phyloP scores from a whole-genome alignment of 345 rosid genomes.

The Salix arbutifolia region DNA sequence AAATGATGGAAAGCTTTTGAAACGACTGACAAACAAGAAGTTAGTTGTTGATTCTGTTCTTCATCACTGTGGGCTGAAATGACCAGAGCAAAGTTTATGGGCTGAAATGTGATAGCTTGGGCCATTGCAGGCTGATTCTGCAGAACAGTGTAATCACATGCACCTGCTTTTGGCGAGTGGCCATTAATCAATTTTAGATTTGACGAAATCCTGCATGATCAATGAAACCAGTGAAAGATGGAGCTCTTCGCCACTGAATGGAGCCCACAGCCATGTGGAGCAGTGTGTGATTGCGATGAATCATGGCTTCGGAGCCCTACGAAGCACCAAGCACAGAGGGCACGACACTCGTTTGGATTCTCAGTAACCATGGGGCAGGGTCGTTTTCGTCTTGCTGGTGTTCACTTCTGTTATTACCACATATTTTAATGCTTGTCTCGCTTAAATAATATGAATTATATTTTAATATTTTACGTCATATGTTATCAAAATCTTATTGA shows the following conservation, averaged over 20 bases:
- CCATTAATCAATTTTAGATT: too few relatives aligned
- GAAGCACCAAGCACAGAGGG: neutral
- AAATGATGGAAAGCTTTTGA: too few relatives aligned
- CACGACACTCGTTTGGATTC: neutral
- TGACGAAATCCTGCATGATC: neutral
- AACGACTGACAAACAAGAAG: too few relatives aligned
- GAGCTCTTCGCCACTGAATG: neutral
- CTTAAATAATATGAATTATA: too few relatives aligned
- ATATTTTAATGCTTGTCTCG: neutral
- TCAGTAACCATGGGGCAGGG: neutral
- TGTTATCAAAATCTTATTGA: too few relatives aligned
- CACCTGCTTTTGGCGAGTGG: neutral
- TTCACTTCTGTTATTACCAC: neutral
- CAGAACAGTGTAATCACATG: neutral
- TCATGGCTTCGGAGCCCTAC: neutral
- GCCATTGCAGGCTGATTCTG: neutral
- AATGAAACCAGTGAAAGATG: too few relatives aligned
- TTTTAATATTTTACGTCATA: too few relatives aligned
- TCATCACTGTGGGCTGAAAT: neutral
- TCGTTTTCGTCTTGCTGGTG: neutral
- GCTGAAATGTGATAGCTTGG: neutral
- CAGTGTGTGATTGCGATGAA: neutral
- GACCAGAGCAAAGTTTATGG: neutral
- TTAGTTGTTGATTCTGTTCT: neutral
- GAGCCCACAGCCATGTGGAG: neutral